Conservation (phyloP, 2,329 filamentous ascomycete genomes). For the Neopestalotiopsis rosae region DNA sequence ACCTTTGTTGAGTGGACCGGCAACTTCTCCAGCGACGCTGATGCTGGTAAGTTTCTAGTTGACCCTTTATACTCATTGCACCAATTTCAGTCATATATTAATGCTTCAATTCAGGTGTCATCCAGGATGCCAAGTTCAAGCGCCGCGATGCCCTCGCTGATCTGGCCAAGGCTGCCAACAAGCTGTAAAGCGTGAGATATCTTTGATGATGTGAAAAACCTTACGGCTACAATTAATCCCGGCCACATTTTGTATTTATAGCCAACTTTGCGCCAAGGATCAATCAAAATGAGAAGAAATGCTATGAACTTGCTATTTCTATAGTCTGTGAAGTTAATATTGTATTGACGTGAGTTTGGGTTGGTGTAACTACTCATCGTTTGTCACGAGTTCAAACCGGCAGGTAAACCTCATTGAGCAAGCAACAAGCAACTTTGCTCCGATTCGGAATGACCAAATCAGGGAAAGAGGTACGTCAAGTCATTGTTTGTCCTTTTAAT, state of each 20-base stretch:
- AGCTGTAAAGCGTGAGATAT: conserved; percentile 29
- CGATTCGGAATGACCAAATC: too few species aligned
- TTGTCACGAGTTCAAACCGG: too few species aligned
- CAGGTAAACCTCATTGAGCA: too few species aligned
- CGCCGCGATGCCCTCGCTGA: conserved; percentile 73
- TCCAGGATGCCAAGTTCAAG: conserved; percentile 79
- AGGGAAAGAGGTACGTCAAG: too few species aligned
- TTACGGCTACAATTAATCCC: background rate
- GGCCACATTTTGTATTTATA: background rate
- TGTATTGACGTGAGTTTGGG: too few species aligned
- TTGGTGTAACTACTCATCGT: too few species aligned
- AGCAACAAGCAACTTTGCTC: too few species aligned
- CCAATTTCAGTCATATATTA: conserved; percentile 19
- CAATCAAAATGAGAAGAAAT: background rate
- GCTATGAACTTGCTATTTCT: background rate
- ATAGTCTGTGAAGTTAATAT: background rate
- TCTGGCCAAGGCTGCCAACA: conserved; percentile 57
- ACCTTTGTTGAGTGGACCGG: conserved; percentile 74
- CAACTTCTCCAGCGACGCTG: conserved; percentile 73
- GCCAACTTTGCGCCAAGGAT: background rate
- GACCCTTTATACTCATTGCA: background rate
- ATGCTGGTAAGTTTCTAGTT: conserved; percentile 58
- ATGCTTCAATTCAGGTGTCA: conserved; percentile 57
- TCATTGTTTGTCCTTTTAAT: too few species aligned
- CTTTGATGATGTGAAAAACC: background rate